Base-by-base conservation (phyloP, 768 basidiomycete species). In the Paxillus involutus region DNA sequence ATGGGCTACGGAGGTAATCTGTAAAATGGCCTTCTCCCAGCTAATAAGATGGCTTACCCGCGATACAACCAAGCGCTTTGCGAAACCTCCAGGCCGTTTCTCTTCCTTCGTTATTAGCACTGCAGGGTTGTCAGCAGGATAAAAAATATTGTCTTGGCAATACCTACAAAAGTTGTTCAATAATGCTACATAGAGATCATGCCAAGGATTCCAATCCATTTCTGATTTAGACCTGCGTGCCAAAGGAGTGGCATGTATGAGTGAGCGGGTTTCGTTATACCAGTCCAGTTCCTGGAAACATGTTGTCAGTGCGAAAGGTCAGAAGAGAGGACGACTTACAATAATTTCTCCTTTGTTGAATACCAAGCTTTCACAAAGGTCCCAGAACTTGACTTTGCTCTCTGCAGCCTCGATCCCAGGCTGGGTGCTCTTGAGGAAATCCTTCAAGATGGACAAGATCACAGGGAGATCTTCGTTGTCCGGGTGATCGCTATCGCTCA, bases 331-430 rank as follows among this genome's bases (percentile, higher is more conserved):
- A n/a, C 21, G 4, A 71, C 85, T 55, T 63, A 91, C 92, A 36
- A 93, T 85, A 16, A 94, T 83, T 68, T 95, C 92, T 24, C 89
- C 92, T 57, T 80, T 84, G 63, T 84, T 83, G 62, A 84, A 91
- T 12, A 82, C 70, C 46, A 96, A 66, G 60, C 80, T 86, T 72
- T 95, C 91, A 59, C 83, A 84, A 3, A 95, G 73, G 49, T 76
- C 84, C 86, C 88, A 91, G 55, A 92, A 86, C 64, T 92, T 93
- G 59, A 94, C 93, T 66, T 93, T 93, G 57, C 83, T 80, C 65
- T 95, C 93, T 1, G 94, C 91, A n/a, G 86, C 89, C 55, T 85
- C 89, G 55, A 96, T 94, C 4, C 94, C 94, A 1, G 92, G 92
- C 63, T 95, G 87, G 0, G 91, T 91, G 58, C 86, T 86, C 75